These are phyloP conservation scores for Penicillium fimorum DNA, from an alignment of 495 filamentous ascomycete species.

Conservation along the genomic window DNA sequence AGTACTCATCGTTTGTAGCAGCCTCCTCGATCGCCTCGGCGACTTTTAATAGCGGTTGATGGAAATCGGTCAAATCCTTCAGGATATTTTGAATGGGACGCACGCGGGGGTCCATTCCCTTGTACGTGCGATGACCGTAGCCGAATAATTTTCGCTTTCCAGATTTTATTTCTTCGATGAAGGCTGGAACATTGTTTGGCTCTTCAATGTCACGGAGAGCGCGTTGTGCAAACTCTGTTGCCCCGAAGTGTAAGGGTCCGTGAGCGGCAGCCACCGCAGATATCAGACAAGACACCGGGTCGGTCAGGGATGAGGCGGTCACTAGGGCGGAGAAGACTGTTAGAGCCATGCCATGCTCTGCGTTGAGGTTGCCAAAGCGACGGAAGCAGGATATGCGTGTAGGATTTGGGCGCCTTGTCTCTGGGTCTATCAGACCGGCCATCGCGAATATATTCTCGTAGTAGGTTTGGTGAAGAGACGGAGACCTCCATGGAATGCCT, in stretches of 20 bases:
- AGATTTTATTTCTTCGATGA: slow-evolving; percentile 51
- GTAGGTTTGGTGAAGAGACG: slow-evolving; percentile 24
- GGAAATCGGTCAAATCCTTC: slow-evolving; percentile 33
- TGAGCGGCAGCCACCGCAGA: slow-evolving; percentile 49
- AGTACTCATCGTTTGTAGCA: slow-evolving; percentile 52
- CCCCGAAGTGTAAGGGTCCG: slow-evolving; percentile 58
- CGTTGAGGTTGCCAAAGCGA: slow-evolving; percentile 34
- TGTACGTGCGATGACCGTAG: slow-evolving; percentile 60
- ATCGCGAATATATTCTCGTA: slow-evolving; percentile 39
- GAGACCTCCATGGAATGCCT: slow-evolving; percentile 20
- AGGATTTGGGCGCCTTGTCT: slow-evolving; percentile 19
- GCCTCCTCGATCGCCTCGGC: slow-evolving; percentile 50
- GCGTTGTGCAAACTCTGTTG: slow-evolving; percentile 55
- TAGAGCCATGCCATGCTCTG: slow-evolving; percentile 38
- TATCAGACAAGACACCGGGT: slow-evolving; percentile 44
- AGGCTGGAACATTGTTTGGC: slow-evolving; percentile 44
- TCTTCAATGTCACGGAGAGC: slow-evolving; percentile 46
- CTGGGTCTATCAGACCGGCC: slow-evolving; percentile 26
- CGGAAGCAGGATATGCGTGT: slow-evolving; percentile 32
- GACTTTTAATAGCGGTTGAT: slow-evolving; percentile 48
- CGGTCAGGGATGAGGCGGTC: slow-evolving; percentile 35
- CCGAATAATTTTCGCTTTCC: slow-evolving; percentile 54
- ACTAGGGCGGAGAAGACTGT: slow-evolving; percentile 35
- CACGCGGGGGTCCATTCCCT: slow-evolving; percentile 52
- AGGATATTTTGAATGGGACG: slow-evolving; percentile 48